Percentiles rank a stretch among this genome's conserved stretches.
Evolutionary conservation across 352 stramenopile genomes (phyloP).

Genomic region (Phytopythium aichiense): DNA sequence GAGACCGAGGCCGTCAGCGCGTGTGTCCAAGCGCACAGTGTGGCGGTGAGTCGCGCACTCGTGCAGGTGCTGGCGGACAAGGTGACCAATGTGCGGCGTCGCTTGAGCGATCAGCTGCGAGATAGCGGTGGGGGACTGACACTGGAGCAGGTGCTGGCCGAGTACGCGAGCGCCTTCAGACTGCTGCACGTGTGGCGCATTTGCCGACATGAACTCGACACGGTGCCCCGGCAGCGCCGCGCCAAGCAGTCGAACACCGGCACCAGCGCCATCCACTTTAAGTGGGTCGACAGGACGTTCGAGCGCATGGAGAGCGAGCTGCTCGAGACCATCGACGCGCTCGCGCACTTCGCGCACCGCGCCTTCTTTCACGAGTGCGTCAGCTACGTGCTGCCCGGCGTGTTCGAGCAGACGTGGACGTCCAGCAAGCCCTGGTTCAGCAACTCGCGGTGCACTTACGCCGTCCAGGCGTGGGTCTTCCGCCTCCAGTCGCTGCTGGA

Average conservation of each 20-base stretch:
- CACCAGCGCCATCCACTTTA: constrained; percentile 37
- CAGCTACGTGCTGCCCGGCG: constrained; percentile 34
- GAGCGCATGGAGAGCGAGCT: constrained; percentile 54
- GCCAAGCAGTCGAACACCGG: constrained; percentile 12
- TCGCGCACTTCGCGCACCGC: constrained; percentile 49
- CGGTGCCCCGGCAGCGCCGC: constrained; percentile 28
- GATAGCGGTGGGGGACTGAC: constrained; percentile 15
- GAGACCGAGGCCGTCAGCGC: constrained; percentile 63
- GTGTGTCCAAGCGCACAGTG: constrained; percentile 62
- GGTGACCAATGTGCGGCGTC: constrained; percentile 35
- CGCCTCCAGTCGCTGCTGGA: constrained; percentile 47
- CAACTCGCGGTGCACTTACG: constrained; percentile 55
- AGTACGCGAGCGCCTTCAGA: constrained; percentile 51
- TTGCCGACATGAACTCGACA: constrained; percentile 54
- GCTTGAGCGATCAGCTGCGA: constrained; percentile 27
- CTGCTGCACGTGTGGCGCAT: constrained; percentile 68
- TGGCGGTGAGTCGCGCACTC: constrained; percentile 50
- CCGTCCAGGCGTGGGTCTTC: constrained; percentile 49
- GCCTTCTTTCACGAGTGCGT: constrained; percentile 59
- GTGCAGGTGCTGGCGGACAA: constrained; percentile 66
- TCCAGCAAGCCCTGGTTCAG: constrained; percentile 55
- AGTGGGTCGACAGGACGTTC: constrained; percentile 65
- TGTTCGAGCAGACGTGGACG: constrained; percentile 57
- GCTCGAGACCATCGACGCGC: constrained; percentile 40
- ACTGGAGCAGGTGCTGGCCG: constrained; percentile 41